Conservation (phyloP, 2,329 filamentous ascomycete genomes). For the Monosporascus ibericus region DNA sequence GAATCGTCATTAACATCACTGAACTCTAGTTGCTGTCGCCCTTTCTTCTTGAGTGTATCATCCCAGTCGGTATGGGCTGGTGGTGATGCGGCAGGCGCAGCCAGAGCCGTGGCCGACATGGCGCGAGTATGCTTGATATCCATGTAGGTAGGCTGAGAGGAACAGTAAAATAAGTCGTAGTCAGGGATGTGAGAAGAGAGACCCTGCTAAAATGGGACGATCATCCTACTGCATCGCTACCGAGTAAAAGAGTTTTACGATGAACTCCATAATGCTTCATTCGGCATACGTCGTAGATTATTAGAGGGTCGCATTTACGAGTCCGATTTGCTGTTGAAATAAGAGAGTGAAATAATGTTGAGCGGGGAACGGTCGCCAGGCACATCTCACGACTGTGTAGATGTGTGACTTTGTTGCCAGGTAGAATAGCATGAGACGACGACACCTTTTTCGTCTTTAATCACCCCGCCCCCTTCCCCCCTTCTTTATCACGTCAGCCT, state of each 20-base stretch:
- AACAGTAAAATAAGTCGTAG: too few relatives aligned
- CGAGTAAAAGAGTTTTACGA: not conserved
- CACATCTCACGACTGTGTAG: too few relatives aligned
- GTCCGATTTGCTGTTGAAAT: not conserved
- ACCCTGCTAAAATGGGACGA: not conserved
- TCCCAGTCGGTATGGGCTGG: not conserved
- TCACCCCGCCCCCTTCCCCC: too few relatives aligned
- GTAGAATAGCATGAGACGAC: too few relatives aligned
- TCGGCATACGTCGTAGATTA: not conserved
- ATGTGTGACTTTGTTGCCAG: too few relatives aligned
- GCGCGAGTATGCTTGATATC: not conserved
- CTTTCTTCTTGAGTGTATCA: slow-evolving; percentile 1
- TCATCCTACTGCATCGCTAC: not conserved
- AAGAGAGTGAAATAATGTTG: not conserved
- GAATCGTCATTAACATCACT: not conserved
- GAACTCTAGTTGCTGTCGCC: not conserved
- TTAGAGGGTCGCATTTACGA: not conserved
- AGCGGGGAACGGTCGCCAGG: not conserved
- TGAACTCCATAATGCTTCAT: not conserved
- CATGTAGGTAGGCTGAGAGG: too few relatives aligned
- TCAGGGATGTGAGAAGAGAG: too few relatives aligned
- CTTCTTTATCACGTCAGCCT: too few relatives aligned
- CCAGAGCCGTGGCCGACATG: not conserved
- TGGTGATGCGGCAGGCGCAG: not conserved
- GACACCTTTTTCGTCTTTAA: too few relatives aligned